Evolutionary conservation across 2,329 filamentous ascomycete species (phyloP).

Genomic region (Nemania sp.): DNA sequence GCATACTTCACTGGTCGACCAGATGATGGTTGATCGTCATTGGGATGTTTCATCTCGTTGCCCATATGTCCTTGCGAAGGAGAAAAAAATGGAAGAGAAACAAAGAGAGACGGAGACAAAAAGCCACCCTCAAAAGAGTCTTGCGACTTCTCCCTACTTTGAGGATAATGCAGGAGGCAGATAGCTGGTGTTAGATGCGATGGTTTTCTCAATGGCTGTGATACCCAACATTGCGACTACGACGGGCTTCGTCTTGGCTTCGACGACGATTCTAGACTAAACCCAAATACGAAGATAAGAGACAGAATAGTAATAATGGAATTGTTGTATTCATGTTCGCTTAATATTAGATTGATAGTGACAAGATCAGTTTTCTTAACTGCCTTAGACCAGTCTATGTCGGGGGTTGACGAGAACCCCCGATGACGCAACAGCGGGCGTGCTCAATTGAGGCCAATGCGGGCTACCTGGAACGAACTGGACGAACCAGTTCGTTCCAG

Average conservation of each 20-base stretch:
- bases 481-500: no score
- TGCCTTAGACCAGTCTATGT: neutral
- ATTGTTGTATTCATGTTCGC: neutral
- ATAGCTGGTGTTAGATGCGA: slow-evolving; percentile 17
- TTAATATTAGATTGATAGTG: slow-evolving; percentile 19
- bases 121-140: neutral
- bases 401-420: neutral
- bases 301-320: neutral
- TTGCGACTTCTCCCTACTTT: neutral
- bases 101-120: no score
- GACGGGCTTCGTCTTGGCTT: neutral
- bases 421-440: neutral
- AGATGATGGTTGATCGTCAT: slow-evolving; percentile 14
- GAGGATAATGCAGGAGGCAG: slow-evolving; percentile 13
- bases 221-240: slow-evolving; percentile 22
- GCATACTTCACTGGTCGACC: slow-evolving; percentile 17
- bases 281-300: neutral
- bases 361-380: slow-evolving; percentile 13
- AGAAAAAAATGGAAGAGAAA: neutral
- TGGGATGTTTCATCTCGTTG: slow-evolving; percentile 11
- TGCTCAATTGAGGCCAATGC: no score
- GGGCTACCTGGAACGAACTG: no score
- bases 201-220: slow-evolving; percentile 19
- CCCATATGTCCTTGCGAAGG: slow-evolving; percentile 10
- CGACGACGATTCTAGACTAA: neutral